Base-by-base conservation (phyloP, 2,329 filamentous ascomycete genomes). In the Phialemoniopsis sp. region DNA sequence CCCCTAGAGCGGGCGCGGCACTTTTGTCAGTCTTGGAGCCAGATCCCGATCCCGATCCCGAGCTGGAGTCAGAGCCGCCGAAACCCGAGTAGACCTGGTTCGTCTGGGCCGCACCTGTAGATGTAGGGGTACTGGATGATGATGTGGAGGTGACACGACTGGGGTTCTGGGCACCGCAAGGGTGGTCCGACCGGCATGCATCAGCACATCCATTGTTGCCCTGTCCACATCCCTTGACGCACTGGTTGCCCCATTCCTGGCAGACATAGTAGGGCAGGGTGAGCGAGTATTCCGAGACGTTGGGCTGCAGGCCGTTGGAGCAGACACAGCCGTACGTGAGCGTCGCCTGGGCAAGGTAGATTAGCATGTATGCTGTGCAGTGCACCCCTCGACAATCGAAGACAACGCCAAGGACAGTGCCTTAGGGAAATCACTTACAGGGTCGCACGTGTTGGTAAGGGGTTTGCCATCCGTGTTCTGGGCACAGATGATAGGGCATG, bases 251-350 rank as follows among this genome's bases (percentile, higher is more conserved):
- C 73, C 76, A 88, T 63, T 85, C 73, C 34, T 72, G 73, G 74
- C 87, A 93, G 52, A 81, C 73, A 66, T 82, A 87, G 73, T 80
- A 91, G 28, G 87, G 87, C 18, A 93, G 70, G 2, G 87, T 90
- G 51, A 88, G 73, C 15, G 82, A 83, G 73, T 85, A 93, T 63
- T 90, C 75, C 54, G 82, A 79, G 36, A 87, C 64, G 64, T 90
- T 89, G 49, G 87, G 87, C 38, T 74, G 64, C 45, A 73, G 58
- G 57, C 78, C 76, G 56, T 85, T 72, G 46, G 73, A 71, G 68
- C 87, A 93, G 50, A 88, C 68, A 60, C 87, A 93, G 46, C 72
- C 69, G 64, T 84, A 91, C n/a, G 66, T 72, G 36, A 91, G 72
- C 15, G 69, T 66, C 13, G 36, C 19, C 31, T 34, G 17, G 21